Conservation (phyloP, 1,284 basidiomycete genomes). For the Cryptococcus amylolentus region DNA sequence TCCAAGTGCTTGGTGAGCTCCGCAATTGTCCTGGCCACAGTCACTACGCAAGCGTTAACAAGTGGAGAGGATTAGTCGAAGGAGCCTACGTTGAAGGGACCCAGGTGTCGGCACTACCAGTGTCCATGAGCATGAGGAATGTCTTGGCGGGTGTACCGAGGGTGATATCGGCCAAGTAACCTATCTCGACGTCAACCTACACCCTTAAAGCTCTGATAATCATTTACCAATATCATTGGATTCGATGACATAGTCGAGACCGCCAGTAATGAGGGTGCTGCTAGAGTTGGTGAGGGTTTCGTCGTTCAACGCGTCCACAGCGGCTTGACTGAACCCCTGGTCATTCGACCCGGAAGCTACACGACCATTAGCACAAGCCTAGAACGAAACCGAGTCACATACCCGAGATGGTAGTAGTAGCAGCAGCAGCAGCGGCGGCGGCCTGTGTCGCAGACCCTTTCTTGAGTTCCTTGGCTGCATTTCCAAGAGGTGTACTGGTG, state of each 20-base stretch:
- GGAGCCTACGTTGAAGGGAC: slow-evolving; percentile 53
- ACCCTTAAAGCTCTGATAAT: background rate
- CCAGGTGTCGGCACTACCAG: slow-evolving; percentile 82
- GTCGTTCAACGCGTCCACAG: slow-evolving; percentile 6
- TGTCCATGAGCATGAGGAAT: slow-evolving; percentile 77
- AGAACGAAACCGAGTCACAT: background rate
- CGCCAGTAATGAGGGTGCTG: slow-evolving; percentile 12
- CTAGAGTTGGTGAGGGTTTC: slow-evolving; percentile 11
- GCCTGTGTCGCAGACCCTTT: background rate
- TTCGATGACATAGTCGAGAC: slow-evolving; percentile 21
- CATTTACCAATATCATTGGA: slow-evolving; percentile 22
- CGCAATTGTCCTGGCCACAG: slow-evolving; percentile 31
- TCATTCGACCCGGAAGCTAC: slow-evolving; percentile 18
- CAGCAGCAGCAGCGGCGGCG: background rate
- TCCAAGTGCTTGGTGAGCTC: slow-evolving; percentile 69
- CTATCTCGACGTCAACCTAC: slow-evolving; percentile 18
- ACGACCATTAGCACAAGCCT: background rate
- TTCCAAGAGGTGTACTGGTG: background rate
- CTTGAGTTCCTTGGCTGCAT: background rate
- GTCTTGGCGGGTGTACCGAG: slow-evolving; percentile 71
- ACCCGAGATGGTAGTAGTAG: slow-evolving; percentile 8
- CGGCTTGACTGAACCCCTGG: slow-evolving; percentile 17
- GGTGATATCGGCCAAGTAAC: slow-evolving; percentile 68
- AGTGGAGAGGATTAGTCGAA: background rate
- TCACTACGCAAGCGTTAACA: background rate